Base-by-base conservation (phyloP, 2,329 filamentous ascomycete genomes). In the Scolecobasidium constrictum region DNA sequence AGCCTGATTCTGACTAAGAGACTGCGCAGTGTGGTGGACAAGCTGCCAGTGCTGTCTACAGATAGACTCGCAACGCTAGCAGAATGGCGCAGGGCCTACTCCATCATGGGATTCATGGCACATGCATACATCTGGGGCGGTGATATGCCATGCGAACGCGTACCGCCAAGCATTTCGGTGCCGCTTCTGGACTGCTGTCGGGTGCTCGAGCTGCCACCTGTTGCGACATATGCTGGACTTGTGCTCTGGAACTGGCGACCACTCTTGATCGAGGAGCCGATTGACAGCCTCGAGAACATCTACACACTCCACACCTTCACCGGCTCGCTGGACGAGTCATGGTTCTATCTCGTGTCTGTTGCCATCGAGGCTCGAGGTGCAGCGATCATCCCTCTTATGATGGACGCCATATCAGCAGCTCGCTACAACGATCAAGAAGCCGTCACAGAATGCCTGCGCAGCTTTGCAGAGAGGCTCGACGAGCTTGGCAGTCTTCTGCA, bases 201-300 rank as follows among this genome's bases (percentile, higher is more conserved):
- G 35, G 77, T 78, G 48, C 75, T 98, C 15, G 85, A 96, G 56
- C 71, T 98, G 19, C 88, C 86, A 5, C 85, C 88, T 1, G 90
- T 98, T 20, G 92, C 90, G 38, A 95, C 90, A 15, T 98, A 95
- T 59, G 86, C 92, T 5, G 86, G 83, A 5, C 71, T 95, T 3
- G 90, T 86, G 50, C 72, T 98, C 19, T 98, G 92, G 92, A 98
- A 98, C 65, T 96, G 87, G 71, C 90, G 88, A 62, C 86, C 88
- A 1, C 74, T 96, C 43, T 95, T 96, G 57, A 66, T 78, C 46
- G 77, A 86, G 48, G 88, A 95, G 60, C 74, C 76, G 26, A 77
- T 92, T 45, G 86, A 93, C 56, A 78, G 78, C 49, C 72, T 96
- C 36, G 81, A 92, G 56, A 96, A 98, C 54, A 73, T 98, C 44